Evolutionary conservation across 768 basidiomycete species (phyloP).

Genomic region (Clitopilus passeckerianus): DNA sequence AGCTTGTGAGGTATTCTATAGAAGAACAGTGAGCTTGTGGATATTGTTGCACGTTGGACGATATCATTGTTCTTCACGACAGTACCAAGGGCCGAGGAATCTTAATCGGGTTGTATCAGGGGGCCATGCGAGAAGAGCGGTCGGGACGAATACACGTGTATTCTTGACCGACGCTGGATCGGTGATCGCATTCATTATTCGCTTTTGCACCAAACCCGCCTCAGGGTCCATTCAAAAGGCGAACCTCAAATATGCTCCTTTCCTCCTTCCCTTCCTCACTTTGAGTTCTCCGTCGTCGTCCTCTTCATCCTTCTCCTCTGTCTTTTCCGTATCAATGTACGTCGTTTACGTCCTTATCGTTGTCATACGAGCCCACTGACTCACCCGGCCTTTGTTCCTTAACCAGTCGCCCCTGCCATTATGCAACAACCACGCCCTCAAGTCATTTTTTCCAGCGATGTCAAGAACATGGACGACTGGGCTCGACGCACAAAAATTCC

Average conservation of each 20-base stretch:
- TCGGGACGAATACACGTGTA: conserved; percentile 73
- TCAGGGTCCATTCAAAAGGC: conserved; percentile 48
- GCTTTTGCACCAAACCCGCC: conserved; percentile 40
- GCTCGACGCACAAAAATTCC: conserved; percentile 75
- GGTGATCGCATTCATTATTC: conserved; percentile 45
- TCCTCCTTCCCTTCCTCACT: conserved; percentile 17
- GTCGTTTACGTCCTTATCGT: neutral
- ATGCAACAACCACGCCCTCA: conserved; percentile 37
- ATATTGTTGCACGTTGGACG: neutral
- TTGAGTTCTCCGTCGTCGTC: conserved; percentile 21
- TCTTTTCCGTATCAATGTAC: neutral
- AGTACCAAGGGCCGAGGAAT: conserved; percentile 1
- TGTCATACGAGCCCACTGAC: conserved; percentile 16
- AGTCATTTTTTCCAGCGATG: conserved; percentile 76
- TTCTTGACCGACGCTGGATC: conserved; percentile 55
- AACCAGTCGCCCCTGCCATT: neutral
- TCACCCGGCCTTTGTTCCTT: conserved; percentile 7
- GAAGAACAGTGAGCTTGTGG: neutral
- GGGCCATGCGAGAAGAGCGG: conserved; percentile 31
- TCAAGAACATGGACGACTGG: conserved; percentile 82
- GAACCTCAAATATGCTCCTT: conserved; percentile 22
- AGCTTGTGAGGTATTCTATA: neutral
- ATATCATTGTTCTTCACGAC: neutral
- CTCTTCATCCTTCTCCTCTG: conserved; percentile 10
- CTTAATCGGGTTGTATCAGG: conserved; percentile 16